These are phyloP conservation scores for Ogataea glucozyma DNA, from an alignment of 805 yeast species.

Conservation along the genomic window DNA sequence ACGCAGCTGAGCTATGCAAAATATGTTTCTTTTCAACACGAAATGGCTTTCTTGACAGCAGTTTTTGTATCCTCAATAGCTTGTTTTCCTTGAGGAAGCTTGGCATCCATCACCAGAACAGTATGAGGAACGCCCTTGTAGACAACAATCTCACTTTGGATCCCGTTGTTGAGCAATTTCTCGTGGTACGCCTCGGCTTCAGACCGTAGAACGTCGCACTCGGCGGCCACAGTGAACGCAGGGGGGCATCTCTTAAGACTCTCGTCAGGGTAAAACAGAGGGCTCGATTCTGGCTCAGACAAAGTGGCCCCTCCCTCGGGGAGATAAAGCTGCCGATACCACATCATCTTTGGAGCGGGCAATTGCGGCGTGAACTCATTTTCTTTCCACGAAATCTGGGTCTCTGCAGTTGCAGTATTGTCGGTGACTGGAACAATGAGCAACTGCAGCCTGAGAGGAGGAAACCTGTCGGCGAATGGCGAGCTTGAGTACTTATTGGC, in stretches of 20 bases:
- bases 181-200: slow-evolving; percentile 45
- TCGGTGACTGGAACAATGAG: slow-evolving; percentile 48
- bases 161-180: slow-evolving; percentile 40
- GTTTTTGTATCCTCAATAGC: slow-evolving; percentile 35
- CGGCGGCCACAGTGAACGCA: slow-evolving; percentile 43
- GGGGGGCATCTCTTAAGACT: slow-evolving; percentile 42
- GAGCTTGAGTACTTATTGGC: slow-evolving; percentile 35
- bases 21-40: too few species aligned
- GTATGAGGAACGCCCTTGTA: slow-evolving; percentile 49
- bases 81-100: slow-evolving; percentile 37
- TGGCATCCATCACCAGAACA: slow-evolving; percentile 48
- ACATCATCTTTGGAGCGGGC: slow-evolving; percentile 46
- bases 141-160: slow-evolving; percentile 33
- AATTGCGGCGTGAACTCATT: slow-evolving; percentile 42
- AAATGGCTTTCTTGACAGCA: slow-evolving; percentile 19
- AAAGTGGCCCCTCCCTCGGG: slow-evolving; percentile 40
- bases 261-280: slow-evolving; percentile 41
- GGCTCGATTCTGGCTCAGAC: slow-evolving; percentile 39
- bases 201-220: slow-evolving; percentile 44
- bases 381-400: slow-evolving; percentile 40
- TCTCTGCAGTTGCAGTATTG: slow-evolving; percentile 40
- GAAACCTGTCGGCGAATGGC: slow-evolving; percentile 24
- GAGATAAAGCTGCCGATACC: slow-evolving; percentile 44
- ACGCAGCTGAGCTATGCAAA: too few species aligned
- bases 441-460: slow-evolving; percentile 41